Evolutionary conservation across 2,329 filamentous ascomycete species (phyloP).

Genomic region (Alternaria arbusti): DNA sequence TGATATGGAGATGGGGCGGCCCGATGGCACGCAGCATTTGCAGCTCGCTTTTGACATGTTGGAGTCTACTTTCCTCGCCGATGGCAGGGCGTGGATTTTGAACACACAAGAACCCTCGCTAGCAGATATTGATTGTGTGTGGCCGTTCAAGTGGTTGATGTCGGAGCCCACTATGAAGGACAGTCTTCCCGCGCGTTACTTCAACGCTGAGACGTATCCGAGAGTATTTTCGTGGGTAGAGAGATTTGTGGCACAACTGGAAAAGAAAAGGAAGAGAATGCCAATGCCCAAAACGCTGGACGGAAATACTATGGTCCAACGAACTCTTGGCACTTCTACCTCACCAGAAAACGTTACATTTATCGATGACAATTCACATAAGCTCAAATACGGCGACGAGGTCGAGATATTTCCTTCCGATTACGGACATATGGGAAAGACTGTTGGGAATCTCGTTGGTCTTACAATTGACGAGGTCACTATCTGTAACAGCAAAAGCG

Average conservation of each 20-base stretch:
- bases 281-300: constrained; percentile 52
- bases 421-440: constrained; percentile 40
- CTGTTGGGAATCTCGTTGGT: constrained; percentile 34
- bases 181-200: constrained; percentile 60
- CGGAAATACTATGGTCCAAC: constrained; percentile 46
- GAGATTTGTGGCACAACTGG: constrained; percentile 62
- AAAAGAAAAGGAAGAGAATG: constrained; percentile 46
- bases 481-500: constrained; percentile 30
- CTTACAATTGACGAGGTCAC: constrained; percentile 37
- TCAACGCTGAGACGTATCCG: constrained; percentile 63
- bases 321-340: constrained; percentile 53
- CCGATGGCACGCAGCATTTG: constrained; percentile 65
- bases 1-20: constrained; percentile 52
- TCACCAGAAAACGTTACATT: constrained; percentile 53
- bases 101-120: constrained; percentile 60
- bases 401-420: constrained; percentile 54
- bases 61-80: constrained; percentile 67
- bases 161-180: constrained; percentile 52
- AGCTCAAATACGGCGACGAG: constrained; percentile 59
- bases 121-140: constrained; percentile 73
- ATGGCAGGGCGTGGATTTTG: constrained; percentile 71
- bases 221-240: constrained; percentile 69
- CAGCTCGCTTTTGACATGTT: constrained; percentile 62
- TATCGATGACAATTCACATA: constrained; percentile 60
- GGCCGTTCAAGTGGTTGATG: constrained; percentile 71